Evolutionary conservation across 306 rosid genomes (phyloP), one percentile per base, ranked within the genome.

Genomic region (Luffa aegyptiaca): DNA sequence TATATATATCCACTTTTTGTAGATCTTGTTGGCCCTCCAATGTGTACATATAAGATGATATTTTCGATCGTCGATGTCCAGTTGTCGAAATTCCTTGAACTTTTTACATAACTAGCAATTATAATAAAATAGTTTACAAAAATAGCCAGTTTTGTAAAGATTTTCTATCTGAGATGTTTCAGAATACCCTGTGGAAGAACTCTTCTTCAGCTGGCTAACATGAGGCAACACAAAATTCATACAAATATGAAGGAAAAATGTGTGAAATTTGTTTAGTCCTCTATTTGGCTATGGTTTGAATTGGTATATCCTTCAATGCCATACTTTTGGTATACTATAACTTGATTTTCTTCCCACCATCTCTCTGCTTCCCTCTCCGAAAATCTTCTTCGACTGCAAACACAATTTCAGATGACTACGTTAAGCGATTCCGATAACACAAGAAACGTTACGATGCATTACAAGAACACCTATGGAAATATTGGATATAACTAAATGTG

Each of bases 261-360:
- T 68, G 51, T 44, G 53, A 70, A 70, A n/a, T 31, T 45, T 71
- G 39, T 20, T 44, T 45, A 26, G 20, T 71, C 57, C 77, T 71
- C 57, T 84, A 84, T 80, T 74, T 80, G 84, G 45, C 75, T 78
- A 76, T 89, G 81, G 77, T 83, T 83, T 53, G 81, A 82, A 86
- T 88, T 80, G 26, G 57, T 75, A 80, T 89, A 93, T 77, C 91
- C 97, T 44, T 88, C 93, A 72, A 93, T 80, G 42, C 81, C 88
- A 82, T 88, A 93, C 83, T 89, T 91, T 51, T 73, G 87, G 81
- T 85, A 88, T 65, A 91, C 92, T 64, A 41, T 81, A 31, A 35
- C 82, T 87, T 93, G 91, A 86, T 93, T 93, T 86, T 82, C 89
- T 83, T 89, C 98, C 98, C 97, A 93, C 98, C 98, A 93, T n/a